A percentile compares a stretch with the other conserved stretches of the same genome.
Conservation (phyloP, 2,329 filamentous ascomycete species). For the Neofusicoccum sp. region DNA sequence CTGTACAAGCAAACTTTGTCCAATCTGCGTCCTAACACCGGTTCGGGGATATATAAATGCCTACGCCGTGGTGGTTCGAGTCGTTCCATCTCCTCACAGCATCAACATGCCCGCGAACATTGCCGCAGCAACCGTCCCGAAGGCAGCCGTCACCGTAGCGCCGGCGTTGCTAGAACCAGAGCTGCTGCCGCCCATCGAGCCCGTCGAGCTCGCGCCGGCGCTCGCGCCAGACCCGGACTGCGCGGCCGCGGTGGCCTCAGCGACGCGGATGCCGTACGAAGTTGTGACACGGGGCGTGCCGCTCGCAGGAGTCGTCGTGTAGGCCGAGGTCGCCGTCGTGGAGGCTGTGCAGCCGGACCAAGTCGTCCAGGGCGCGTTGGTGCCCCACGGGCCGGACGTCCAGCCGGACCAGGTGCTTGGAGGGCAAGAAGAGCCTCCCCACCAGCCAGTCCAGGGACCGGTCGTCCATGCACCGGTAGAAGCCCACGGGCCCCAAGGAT, state of each 20-base stretch:
- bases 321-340: constrained; percentile 35
- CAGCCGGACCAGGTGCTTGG: constrained; percentile 40
- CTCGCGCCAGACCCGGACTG: constrained; percentile 1
- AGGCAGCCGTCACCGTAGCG: constrained; percentile 11
- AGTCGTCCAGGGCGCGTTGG: constrained; percentile 38
- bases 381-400: constrained; percentile 40
- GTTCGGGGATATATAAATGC: constrained; percentile 15
- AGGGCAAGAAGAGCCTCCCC: constrained; percentile 36
- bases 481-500: constrained; percentile 33
- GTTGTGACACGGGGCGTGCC: constrained; percentile 26
- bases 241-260: constrained; percentile 27
- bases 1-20: background rate
- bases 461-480: constrained; percentile 30
- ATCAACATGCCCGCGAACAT: constrained; percentile 12
- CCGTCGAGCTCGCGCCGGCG: background rate
- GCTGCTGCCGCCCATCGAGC: background rate
- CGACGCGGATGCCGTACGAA: constrained; percentile 37
- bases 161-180: constrained; percentile 5
- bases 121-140: constrained; percentile 13
- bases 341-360: constrained; percentile 37
- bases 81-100: background rate
- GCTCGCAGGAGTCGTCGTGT: constrained; percentile 34
- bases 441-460: constrained; percentile 40
- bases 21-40: constrained; percentile 16
- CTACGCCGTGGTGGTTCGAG: background rate